Evolutionary conservation across 768 basidiomycete species (phyloP), one percentile per base, ranked within the genome.

Genomic region (Pleurotus platypus): DNA sequence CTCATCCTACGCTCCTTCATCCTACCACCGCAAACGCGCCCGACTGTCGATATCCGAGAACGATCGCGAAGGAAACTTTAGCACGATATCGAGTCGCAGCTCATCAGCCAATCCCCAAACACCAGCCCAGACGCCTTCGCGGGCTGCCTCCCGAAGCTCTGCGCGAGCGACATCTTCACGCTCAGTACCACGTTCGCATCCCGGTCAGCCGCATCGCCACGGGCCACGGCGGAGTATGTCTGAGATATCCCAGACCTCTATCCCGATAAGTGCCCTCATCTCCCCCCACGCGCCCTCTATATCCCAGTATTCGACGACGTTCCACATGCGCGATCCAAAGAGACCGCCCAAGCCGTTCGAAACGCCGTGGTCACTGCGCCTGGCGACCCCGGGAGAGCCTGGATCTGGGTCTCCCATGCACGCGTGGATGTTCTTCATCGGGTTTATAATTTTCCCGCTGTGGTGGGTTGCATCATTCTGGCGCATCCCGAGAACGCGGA

Each of bases 291-390:
- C 87, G 22, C 90, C 89, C 4, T 91, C 90, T 6, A 64, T 92
- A 39, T 71, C 76, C 38, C 77, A 73, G 46, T 54, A 54, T 54
- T 84, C 83, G 11, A 70, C 79, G 26, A 78, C 75, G 15, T 92
- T 85, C 62, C 88, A 91, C 64, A 92, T 92, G 90, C 83, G 87
- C 35, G 90, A 92, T 68, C 90, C 89, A 0, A 80, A 84, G 16
- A 86, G 76, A 61, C 87, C 88, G 4, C 78, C 81, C 0, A 82
- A 78, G 45, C 69, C 80, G 3, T 77, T 80, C 56, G 71, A 75
- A 51, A 90, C 89, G 1, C 75, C 80, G 5, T 91, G 87, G 90
- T 64, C 76, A 13, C 75, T 88, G 54, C 76, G 76, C 7, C 76
- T 83, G 51, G 76, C 77, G 16, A 66, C 66, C 7, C 63, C 60